Evolutionary conservation across 2,329 filamentous ascomycete genomes (phyloP), one percentile per base, ranked within the genome.

Genomic region (Pleurostoma richardsiae): DNA sequence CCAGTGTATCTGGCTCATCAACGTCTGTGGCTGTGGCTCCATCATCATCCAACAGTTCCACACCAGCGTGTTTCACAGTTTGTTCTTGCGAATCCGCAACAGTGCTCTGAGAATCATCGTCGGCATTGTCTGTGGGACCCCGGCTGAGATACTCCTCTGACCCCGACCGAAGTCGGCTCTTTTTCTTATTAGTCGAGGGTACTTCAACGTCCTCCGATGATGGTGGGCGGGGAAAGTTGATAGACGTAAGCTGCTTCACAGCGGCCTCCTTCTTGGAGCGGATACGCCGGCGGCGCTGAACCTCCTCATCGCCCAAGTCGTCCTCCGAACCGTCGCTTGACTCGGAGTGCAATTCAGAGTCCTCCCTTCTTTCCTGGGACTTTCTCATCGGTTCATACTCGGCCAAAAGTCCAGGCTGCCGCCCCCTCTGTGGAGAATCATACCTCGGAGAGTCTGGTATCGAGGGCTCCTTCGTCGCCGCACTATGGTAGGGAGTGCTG

Each of bases 341-440:
- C 10, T 40, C 45, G 10, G 19, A 27, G 6, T 41, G 46, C 11
- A 43, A 39, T 4, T 48, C 44, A 1, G 53, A 54, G 5, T 47
- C 53, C 27, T 58, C 54, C 6, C 60, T 50, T 30, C 70, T 62
- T 52, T 73, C 66, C 42, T 76, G 73, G 0, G 73, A 76, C 42
- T 69, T 62, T 40, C 64, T 61, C 69, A 74, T 70, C 1, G 69
- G 67, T 49, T 72, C 71, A 47, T 76, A 77, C 26, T 67, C 62
- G 4, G 59, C 59, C 40, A 69, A 62, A 0, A 70, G 72, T n/a
- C 59, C 59, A 36, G 33, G 33, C 8, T n/a, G 8, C 8, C 8
- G 33, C n/a, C 33, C n/a, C n/a, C 33, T 36, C 33, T 36, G 8
- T 8, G n/a, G 33, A 36, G 33, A n/a, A 8, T 36, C 33, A 36